Evolutionary conservation across 169 alveolate species (phyloP), one percentile per base, ranked within the genome.

Genomic region (Plasmodium gonderi): DNA sequence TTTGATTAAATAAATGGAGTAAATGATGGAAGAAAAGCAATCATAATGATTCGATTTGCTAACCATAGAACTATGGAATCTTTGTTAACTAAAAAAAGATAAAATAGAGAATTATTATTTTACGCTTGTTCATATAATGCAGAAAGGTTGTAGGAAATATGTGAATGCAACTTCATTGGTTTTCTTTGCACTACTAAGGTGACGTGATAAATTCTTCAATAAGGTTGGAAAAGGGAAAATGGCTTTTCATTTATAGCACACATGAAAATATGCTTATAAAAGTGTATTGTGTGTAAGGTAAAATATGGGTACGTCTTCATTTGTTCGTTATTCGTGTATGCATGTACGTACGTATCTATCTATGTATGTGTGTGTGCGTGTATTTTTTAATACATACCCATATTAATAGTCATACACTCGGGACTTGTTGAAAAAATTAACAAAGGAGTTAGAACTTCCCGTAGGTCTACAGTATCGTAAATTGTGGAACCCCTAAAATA

Each of bases 21-120:
- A 23, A 4, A 75, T 75, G 40, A 42, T 7, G 82, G 38, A 20
- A 29, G 29, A 44, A 5, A 11, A 69, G 40, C 23, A 23, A n/a
- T 14, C 20, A 20, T 54, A 38, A 23, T 69, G 29, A 9, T 20
- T 65, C 14, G 26, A 36, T 80, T 80, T 42, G 23, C 47, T 54
- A 64, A 80, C 91, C 91, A 80, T 20, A 87, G 79, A 23, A 87
- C 47, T 20, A 87, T 42, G 44, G 93, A 76, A 17, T 87, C 89
- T 38, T 87, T 76, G 87, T 74, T 87, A 54, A 75, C 93, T 87
- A 76, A 23, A 20, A 26, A 74, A 74, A 64, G 65, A 31, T 7
- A 40, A 75, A 75, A 75, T 40, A 20, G 38, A 12, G 5, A 40
- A 2, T 14, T 76, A n/a, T 26, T 42, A 44, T 14, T 72, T 72